Base-by-base conservation (phyloP, 148 eudicot genomes). In the Fagopyrum tataricum region DNA sequence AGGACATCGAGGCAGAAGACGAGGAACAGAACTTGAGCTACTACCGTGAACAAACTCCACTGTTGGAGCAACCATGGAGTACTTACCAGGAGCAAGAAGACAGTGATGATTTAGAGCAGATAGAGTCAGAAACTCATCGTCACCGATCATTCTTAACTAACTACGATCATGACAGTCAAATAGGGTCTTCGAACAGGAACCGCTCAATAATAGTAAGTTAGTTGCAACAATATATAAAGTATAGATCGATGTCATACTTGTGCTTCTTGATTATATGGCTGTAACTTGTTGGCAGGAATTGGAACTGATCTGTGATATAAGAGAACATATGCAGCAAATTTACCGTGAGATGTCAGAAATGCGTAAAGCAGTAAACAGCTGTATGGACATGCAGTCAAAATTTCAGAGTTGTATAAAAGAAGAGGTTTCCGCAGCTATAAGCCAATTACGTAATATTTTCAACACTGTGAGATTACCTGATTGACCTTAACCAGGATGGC, bases 231-330 rank as follows among this genome's bases (percentile, higher is more conserved):
- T 10, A 53, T 53, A 55, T 31, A 55, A 18, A 55, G 6, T 51
- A 2, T 6, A 51, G 56, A 51, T 51, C 14, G 42, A 64, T 64
- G 42, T 31, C 37, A 64, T 13, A 39, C 40, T 24, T 61, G 1
- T 24, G n/a, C 23, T 4, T 13, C 40, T 21, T 46, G 17, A 23
- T 39, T 64, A 5, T 64, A 64, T 64, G 40, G 13, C 6, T 14
- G 44, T 4, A 6, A 2, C 23, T 40, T 26, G 20, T 70, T 70
- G 31, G 53, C 81, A 93, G 98, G 98, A 91, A 77, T 84, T 84
- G 89, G 91, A 89, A 51, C 79, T 89, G 20, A 82, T 87, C 51
- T 89, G 81, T 82, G 88, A 91, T 62, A 68, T 93, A 81, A 87
- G 84, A 75, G 75, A 79, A 14, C 84, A 86, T 67, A 88, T 93